Evolutionary conservation across 148 eudicot species (phyloP).

Genomic region (Gaultheria prostrata): DNA sequence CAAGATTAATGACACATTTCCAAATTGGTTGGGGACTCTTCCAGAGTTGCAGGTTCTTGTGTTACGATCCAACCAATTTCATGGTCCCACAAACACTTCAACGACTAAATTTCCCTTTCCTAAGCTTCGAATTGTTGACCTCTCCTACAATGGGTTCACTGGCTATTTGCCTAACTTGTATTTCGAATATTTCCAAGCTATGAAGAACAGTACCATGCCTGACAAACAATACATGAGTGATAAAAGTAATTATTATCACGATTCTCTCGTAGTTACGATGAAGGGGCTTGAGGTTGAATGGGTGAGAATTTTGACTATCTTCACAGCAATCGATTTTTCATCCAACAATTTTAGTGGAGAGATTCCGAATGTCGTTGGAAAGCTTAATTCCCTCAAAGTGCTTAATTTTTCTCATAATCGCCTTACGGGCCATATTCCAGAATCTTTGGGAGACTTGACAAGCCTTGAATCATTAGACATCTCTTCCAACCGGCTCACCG

Average conservation of each 20-base stretch:
- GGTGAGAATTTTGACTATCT: background rate
- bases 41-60: conserved; percentile 31
- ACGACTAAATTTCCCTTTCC: conserved; percentile 5
- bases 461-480: conserved; percentile 22
- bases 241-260: background rate
- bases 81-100: conserved; percentile 22
- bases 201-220: conserved; percentile 1
- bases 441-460: conserved; percentile 10
- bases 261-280: background rate
- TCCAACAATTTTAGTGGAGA: conserved; percentile 15
- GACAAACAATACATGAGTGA: background rate
- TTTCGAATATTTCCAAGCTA: conserved; percentile 21
- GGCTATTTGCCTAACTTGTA: conserved; percentile 10
- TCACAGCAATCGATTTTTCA: conserved; percentile 19
- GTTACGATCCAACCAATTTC: conserved; percentile 28
- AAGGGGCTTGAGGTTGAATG: background rate
- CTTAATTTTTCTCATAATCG: conserved; percentile 21
- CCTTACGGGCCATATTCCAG: conserved; percentile 17
- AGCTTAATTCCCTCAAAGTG: conserved; percentile 6
- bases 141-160: conserved; percentile 38
- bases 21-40: conserved; percentile 24
- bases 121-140: conserved; percentile 43
- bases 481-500: conserved; percentile 13
- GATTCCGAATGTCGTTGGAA: conserved; percentile 18
- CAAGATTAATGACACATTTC: conserved; percentile 30